phyloP scores from a whole-genome alignment of 495 filamentous ascomycete species.

The Daldinia bambusicola region DNA sequence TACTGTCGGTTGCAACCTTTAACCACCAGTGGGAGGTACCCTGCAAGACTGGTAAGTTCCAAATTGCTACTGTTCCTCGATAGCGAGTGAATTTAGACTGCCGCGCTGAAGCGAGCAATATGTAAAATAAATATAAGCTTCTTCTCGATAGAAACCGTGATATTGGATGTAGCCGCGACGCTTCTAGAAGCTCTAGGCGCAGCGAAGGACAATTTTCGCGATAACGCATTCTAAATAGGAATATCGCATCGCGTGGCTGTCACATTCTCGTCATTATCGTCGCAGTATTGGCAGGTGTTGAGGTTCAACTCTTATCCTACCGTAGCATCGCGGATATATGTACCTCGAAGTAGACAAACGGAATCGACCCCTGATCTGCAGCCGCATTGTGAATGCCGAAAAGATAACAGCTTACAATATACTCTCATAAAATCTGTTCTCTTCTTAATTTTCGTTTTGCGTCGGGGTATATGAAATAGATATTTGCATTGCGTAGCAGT shows the following conservation, averaged over 20 bases:
- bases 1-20: slow-evolving; percentile 17
- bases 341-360: slow-evolving; percentile 6
- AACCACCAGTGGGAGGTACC: slow-evolving; percentile 32
- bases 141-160: slow-evolving; percentile 17
- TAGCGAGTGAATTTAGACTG: slow-evolving; percentile 10
- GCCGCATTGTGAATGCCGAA: slow-evolving; percentile 22
- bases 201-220: slow-evolving; percentile 7
- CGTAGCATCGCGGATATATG: background rate
- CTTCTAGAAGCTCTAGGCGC: slow-evolving; percentile 43
- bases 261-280: slow-evolving; percentile 22
- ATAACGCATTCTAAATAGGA: slow-evolving; percentile 12
- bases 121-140: slow-evolving; percentile 25
- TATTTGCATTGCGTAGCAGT: slow-evolving; percentile 7
- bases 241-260: slow-evolving; percentile 6
- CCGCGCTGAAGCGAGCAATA: slow-evolving; percentile 21
- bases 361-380: slow-evolving; percentile 38
- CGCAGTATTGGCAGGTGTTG: slow-evolving; percentile 18
- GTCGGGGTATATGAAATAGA: slow-evolving; percentile 19
- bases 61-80: slow-evolving; percentile 9
- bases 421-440: background rate
- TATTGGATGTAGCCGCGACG: slow-evolving; percentile 31
- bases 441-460: slow-evolving; percentile 3
- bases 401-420: slow-evolving; percentile 6
- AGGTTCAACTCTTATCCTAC: slow-evolving; percentile 3
- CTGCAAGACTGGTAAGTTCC: slow-evolving; percentile 31